Conservation (phyloP, 23 red algal genomes). For the Gracilaria gracilis region DNA sequence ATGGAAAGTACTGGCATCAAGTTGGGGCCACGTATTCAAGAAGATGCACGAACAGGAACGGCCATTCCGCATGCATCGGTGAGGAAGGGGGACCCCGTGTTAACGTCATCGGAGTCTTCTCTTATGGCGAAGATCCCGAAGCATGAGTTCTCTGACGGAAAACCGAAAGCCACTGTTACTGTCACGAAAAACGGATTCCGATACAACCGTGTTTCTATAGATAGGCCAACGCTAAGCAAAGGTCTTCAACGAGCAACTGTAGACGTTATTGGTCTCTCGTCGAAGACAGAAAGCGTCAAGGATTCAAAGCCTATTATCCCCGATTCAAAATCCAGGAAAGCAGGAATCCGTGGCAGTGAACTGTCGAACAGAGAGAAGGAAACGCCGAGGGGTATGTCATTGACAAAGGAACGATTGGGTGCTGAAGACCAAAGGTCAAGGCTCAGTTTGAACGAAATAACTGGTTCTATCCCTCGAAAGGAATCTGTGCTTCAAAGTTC, state of each 20-base stretch:
- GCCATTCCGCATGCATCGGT: neutral
- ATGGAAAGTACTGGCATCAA: neutral
- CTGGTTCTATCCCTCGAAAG: neutral
- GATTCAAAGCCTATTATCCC: neutral
- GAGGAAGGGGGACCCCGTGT: neutral
- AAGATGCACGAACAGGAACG: neutral
- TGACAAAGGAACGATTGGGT: neutral
- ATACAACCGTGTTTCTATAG: slow-evolving; percentile 14
- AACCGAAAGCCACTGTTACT: neutral
- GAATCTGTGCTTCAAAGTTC: neutral
- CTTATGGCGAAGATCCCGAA: neutral
- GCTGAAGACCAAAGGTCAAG: neutral
- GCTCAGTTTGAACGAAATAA: neutral
- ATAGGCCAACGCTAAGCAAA: neutral
- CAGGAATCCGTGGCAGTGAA: neutral
- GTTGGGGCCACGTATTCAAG: neutral
- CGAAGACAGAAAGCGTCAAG: neutral
- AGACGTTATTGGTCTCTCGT: neutral
- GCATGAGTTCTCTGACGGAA: neutral
- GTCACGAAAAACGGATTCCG: slow-evolving; percentile 31
- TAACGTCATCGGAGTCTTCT: neutral
- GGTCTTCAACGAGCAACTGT: neutral
- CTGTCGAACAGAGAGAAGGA: neutral
- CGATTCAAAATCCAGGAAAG: neutral
- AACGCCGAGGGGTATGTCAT: neutral